phyloP scores from a whole-genome alignment of 345 rosid species.

The Sisymbrium altissimum region DNA sequence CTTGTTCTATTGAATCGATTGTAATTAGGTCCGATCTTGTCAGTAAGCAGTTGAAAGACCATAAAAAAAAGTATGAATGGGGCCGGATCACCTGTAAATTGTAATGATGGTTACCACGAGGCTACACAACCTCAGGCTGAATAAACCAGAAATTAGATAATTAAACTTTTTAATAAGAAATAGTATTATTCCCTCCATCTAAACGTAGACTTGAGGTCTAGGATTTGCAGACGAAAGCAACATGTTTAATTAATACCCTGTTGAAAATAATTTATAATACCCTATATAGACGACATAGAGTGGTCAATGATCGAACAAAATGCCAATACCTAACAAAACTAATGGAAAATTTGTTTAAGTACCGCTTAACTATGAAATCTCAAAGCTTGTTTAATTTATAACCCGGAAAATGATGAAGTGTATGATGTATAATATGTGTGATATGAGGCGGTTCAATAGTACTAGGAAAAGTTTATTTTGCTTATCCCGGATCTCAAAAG shows the following conservation, averaged over 20 bases:
- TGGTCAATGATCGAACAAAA: constrained; percentile 23
- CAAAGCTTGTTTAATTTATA: neutral
- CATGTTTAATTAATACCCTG: constrained; percentile 7
- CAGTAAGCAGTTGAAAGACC: neutral
- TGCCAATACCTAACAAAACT: constrained; percentile 15
- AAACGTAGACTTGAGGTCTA: constrained; percentile 33
- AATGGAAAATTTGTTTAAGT: neutral
- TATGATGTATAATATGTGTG: neutral
- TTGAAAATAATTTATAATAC: neutral
- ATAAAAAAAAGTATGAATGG: neutral
- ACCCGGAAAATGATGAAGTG: neutral
- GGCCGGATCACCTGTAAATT: constrained; percentile 23
- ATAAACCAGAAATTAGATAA: constrained; percentile 9
- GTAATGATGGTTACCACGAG: constrained; percentile 33
- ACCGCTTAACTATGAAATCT: no score
- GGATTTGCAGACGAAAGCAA: constrained; percentile 30
- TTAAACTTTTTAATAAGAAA: neutral
- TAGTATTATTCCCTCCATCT: neutral
- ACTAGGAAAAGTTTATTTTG: neutral
- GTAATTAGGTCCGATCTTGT: constrained; percentile 15
- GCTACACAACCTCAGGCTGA: constrained; percentile 10
- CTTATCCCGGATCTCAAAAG: neutral
- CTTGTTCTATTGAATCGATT: neutral
- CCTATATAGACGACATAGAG: constrained; percentile 1
- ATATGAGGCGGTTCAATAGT: neutral